Conservation (phyloP, 139 green algal species). For the Volvox reticuliferus region DNA sequence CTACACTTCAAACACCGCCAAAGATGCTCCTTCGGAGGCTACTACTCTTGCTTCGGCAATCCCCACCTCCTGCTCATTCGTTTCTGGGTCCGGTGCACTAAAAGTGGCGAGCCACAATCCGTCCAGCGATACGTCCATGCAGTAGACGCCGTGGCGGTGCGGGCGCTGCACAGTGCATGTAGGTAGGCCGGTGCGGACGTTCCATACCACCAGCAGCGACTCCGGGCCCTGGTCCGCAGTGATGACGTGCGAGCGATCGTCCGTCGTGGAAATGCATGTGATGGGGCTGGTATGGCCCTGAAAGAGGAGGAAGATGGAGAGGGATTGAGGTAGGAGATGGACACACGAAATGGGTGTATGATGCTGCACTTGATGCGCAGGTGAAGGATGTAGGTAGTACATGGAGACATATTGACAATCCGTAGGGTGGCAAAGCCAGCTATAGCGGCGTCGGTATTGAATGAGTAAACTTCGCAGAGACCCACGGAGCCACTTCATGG, state of each 20-base stretch:
- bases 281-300: constrained; percentile 83
- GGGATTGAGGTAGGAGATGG: not conserved
- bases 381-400: too few relatives aligned
- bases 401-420: too few relatives aligned
- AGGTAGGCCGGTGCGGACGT: constrained; percentile 63
- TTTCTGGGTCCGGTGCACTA: constrained; percentile 52
- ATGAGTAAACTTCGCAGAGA: too few relatives aligned
- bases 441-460: too few relatives aligned
- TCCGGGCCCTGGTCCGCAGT: constrained; percentile 77
- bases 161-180: constrained; percentile 63
- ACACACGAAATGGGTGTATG: too few relatives aligned
- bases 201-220: constrained; percentile 81
- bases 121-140: constrained; percentile 75
- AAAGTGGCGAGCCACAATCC: constrained; percentile 71
- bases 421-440: too few relatives aligned
- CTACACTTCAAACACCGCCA: not conserved
- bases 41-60: not conserved
- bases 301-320: not conserved
- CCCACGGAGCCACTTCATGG: too few relatives aligned
- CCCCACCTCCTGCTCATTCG: constrained; percentile 64
- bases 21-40: too few relatives aligned
- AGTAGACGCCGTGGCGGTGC: constrained; percentile 65
- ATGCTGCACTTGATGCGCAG: too few relatives aligned
- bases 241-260: constrained; percentile 69
- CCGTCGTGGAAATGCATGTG: constrained; percentile 64